A percentile compares a stretch with the other conserved stretches of the same genome.
phyloP scores from a whole-genome alignment of 805 yeast genomes.

The Candida sanyiensis region DNA sequence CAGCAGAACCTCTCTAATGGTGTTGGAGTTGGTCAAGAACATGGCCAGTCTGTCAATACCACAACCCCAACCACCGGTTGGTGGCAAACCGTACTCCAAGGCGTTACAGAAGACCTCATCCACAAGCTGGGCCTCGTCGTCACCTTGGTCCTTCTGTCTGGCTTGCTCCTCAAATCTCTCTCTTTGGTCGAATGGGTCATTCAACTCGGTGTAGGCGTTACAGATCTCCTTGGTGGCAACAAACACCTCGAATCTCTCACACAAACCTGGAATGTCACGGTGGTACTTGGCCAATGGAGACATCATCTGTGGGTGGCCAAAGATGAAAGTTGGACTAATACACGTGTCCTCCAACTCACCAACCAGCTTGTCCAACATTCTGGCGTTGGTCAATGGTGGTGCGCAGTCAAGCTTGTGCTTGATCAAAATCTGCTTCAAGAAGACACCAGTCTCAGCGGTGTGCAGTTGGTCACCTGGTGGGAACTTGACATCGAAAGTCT shows the following conservation, averaged over 20 bases:
- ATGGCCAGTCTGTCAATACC: slow-evolving; percentile 97
- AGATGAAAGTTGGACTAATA: slow-evolving; percentile 95
- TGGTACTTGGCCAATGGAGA: slow-evolving; percentile 97
- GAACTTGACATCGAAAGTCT: slow-evolving; percentile 77
- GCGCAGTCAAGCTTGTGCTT: slow-evolving; percentile 83
- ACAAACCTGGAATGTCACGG: slow-evolving; percentile 85
- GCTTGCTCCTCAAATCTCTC: slow-evolving; percentile 98
- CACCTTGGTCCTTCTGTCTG: slow-evolving; percentile 97
- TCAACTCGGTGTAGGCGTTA: slow-evolving; percentile 97
- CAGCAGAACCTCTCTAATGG: slow-evolving; percentile 93
- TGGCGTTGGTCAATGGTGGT: slow-evolving; percentile 90
- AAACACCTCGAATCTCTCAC: slow-evolving; percentile 97
- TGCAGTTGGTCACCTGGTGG: slow-evolving; percentile 95
- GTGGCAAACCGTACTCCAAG: slow-evolving; percentile 96
- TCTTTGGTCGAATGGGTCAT: slow-evolving; percentile 98
- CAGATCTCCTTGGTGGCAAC: slow-evolving; percentile 98
- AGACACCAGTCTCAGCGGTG: slow-evolving; percentile 87
- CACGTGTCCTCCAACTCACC: slow-evolving; percentile 94
- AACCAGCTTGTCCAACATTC: slow-evolving; percentile 97
- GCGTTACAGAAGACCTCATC: slow-evolving; percentile 98
- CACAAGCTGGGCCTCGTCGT: slow-evolving; percentile 94
- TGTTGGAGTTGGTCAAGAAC: slow-evolving; percentile 95
- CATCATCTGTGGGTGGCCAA: slow-evolving; percentile 99
- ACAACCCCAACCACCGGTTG: slow-evolving; percentile 99
- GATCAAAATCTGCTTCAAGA: slow-evolving; percentile 73